A percentile compares a stretch with the other conserved stretches of the same genome.
phyloP scores from a whole-genome alignment of 495 filamentous ascomycete species.

The Umbilicaria muhlenbergii region DNA sequence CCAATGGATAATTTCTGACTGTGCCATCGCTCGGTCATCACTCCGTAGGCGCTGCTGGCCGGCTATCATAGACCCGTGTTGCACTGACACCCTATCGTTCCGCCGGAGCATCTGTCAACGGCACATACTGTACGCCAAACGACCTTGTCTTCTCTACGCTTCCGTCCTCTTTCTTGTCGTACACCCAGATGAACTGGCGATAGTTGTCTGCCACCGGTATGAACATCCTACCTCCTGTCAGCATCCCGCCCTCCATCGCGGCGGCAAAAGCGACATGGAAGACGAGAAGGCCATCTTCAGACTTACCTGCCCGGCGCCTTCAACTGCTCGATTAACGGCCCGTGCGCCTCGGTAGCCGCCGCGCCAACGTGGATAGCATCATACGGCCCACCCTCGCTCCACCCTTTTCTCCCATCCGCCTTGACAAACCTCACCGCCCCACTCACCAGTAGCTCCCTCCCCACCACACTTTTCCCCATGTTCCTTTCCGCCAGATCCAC shows the following conservation, averaged over 20 bases:
- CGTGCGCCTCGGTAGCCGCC: constrained; percentile 60
- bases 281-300: neutral
- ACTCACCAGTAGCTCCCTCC: constrained; percentile 38
- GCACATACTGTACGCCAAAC: constrained; percentile 84
- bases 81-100: neutral
- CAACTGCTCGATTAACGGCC: constrained; percentile 61
- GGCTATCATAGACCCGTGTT: too few relatives aligned
- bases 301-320: constrained; percentile 47
- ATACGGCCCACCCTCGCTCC: constrained; percentile 36
- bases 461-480: constrained; percentile 56
- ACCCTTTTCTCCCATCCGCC: constrained; percentile 72
- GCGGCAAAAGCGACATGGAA: neutral
- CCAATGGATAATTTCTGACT: too few relatives aligned
- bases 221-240: constrained; percentile 40
- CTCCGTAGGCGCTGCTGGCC: too few relatives aligned
- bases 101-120: constrained; percentile 69
- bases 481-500: constrained; percentile 59
- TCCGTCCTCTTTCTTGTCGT: constrained; percentile 77
- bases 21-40: too few relatives aligned
- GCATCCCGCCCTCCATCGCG: too few relatives aligned
- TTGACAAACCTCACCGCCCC: constrained; percentile 58
- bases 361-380: constrained; percentile 97
- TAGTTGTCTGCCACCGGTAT: constrained; percentile 58
- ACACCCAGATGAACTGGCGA: constrained; percentile 70
- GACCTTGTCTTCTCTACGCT: constrained; percentile 55